Evolutionary conservation across 345 rosid genomes (phyloP), one percentile per base, ranked within the genome.

Genomic region (Camelina hispida): DNA sequence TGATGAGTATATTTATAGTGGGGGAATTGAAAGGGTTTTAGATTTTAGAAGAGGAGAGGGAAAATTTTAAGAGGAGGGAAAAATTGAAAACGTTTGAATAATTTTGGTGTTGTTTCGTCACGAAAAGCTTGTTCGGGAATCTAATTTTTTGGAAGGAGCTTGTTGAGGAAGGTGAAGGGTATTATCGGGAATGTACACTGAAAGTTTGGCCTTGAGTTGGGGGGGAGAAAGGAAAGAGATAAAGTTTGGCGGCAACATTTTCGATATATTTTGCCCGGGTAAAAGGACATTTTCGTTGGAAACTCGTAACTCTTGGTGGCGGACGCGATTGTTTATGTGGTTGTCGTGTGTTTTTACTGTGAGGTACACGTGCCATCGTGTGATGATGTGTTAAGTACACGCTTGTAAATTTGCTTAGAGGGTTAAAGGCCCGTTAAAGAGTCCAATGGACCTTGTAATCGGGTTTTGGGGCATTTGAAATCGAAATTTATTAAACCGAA

Each of bases 91-190:
- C 3, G 65, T 83, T 81, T 66, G 62, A 78, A 67, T 0, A 50
- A 54, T 55, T 8, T 34, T 34, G 9, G 9, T 58, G 10, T 16
- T 2, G 2, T 30, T 56, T 48, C n/a, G 44, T 48, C 44, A 80
- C 0, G 43, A 3, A 34, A 28, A 69, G 82, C 81, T 83, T 78
- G 75, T 66, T 15, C 28, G 20, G 54, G 77, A 83, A 83, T 42
- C 9, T 42, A 15, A 1, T 7, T 48, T 13, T 1, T 28, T 28
- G 5, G 30, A 4, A 28, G 6, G 12, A 59, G 81, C 82, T 83
- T 81, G 74, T 61, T 18, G 72, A 18, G 68, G 75, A 83, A 83
- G 79, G 68, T 60, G 69, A 72, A 54, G 78, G 81, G 61, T 72
- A 67, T 43, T 66, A 10, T 23, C 54, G 81, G 53, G 0, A 78